Evolutionary conservation across 306 rosid species (phyloP).

Genomic region (Lathyrus aphaca): DNA sequence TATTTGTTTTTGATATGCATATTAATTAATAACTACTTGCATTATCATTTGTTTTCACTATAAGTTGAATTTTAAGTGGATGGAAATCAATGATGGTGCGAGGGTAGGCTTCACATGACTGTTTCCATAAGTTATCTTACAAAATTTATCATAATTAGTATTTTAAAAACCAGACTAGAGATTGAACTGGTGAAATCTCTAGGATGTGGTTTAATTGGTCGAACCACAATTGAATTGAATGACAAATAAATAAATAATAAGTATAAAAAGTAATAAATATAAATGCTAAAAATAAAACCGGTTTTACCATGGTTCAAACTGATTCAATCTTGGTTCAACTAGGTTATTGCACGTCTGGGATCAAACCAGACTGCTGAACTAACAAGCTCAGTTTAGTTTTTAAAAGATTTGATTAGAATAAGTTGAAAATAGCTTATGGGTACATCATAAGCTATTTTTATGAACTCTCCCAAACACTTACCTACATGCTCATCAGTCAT

Average conservation of each 20-base stretch:
- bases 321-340: slow-evolving; percentile 3
- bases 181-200: not conserved
- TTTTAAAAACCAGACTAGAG: not conserved
- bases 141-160: not conserved
- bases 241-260: not conserved
- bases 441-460: slow-evolving; percentile 4
- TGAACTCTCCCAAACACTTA: slow-evolving; percentile 6
- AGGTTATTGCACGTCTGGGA: not conserved
- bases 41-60: slow-evolving; percentile 12
- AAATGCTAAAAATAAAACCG: not conserved
- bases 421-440: not conserved
- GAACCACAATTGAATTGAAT: not conserved
- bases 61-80: slow-evolving; percentile 1
- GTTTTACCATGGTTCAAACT: not conserved
- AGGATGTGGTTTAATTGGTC: not conserved
- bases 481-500: not conserved
- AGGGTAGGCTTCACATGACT: not conserved
- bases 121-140: not conserved
- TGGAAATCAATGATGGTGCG: not conserved
- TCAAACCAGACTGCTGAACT: not conserved
- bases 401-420: not conserved
- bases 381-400: not conserved
- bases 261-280: not conserved
- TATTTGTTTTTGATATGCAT: slow-evolving; percentile 4
- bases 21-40: not conserved